Evolutionary conservation across 2,329 filamentous ascomycete species (phyloP).

Genomic region (Colletotrichum gigasporum): DNA sequence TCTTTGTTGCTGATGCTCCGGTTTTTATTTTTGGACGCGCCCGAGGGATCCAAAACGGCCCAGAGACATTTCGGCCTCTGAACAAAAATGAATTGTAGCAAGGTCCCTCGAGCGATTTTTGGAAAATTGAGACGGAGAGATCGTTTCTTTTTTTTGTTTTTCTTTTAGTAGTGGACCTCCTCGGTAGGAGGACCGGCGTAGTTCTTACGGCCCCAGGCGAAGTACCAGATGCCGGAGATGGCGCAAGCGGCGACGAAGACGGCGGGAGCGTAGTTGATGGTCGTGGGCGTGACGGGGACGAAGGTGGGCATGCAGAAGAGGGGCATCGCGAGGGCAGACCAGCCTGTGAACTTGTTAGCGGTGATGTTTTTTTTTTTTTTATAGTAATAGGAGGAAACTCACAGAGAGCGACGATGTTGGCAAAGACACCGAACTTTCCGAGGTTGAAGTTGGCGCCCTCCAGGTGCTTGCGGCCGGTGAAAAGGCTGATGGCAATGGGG

Average conservation of each 20-base stretch:
- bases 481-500: conserved; percentile 72
- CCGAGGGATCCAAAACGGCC: not conserved
- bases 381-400: too few species aligned
- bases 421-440: conserved; percentile 67
- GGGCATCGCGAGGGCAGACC: conserved; percentile 74
- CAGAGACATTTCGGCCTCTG: not conserved
- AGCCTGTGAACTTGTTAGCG: conserved; percentile 55
- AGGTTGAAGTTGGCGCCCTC: conserved; percentile 67
- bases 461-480: conserved; percentile 68
- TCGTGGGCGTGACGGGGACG: conserved; percentile 65
- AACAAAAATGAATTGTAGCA: not conserved
- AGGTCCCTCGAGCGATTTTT: not conserved
- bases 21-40: not conserved
- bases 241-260: conserved; percentile 75
- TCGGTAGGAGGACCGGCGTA: conserved; percentile 70
- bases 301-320: conserved; percentile 78
- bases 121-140: not conserved
- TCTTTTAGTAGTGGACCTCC: conserved; percentile 41
- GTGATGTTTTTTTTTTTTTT: too few species aligned
- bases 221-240: conserved; percentile 73
- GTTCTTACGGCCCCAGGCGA: conserved; percentile 74
- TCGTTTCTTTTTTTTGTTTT: too few species aligned
- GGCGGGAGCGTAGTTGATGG: conserved; percentile 79
- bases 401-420: conserved; percentile 74
- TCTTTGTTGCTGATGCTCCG: not conserved